Evolutionary conservation across 2,329 filamentous ascomycete species (phyloP).

Genomic region (Gliomastix tumulicola): DNA sequence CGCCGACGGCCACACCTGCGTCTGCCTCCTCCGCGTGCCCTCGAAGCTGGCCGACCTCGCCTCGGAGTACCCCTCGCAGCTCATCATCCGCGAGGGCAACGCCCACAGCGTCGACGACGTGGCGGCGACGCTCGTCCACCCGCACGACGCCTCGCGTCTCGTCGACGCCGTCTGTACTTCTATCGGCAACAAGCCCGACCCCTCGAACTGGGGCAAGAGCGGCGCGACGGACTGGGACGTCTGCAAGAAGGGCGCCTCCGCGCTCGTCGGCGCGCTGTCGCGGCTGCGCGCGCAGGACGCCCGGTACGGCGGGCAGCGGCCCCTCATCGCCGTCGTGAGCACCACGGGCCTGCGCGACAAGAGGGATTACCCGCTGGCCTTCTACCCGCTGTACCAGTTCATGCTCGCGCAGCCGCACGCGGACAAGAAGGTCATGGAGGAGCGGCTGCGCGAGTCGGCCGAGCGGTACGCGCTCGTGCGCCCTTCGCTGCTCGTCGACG

Average conservation of each 20-base stretch:
- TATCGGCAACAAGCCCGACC: constrained; percentile 23
- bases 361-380: constrained; percentile 28
- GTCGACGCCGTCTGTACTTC: constrained; percentile 30
- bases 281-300: constrained; percentile 10
- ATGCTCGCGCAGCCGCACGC: constrained; percentile 27
- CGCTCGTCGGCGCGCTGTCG: constrained; percentile 23
- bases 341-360: constrained; percentile 29
- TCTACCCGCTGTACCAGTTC: constrained; percentile 30
- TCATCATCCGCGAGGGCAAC: constrained; percentile 29
- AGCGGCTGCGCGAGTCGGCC: constrained; percentile 8
- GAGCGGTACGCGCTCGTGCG: constrained; percentile 21
- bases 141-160: constrained; percentile 14
- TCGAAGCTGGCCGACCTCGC: constrained; percentile 23
- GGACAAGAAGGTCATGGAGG: constrained; percentile 37
- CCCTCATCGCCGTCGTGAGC: constrained; percentile 27
- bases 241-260: constrained; percentile 26
- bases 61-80: constrained; percentile 15
- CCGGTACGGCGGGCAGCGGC: constrained; percentile 15
- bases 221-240: constrained; percentile 27
- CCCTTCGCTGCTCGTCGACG: constrained; percentile 20
- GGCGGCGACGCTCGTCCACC: constrained; percentile 18
- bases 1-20: constrained; percentile 25
- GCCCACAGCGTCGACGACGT: constrained; percentile 24
- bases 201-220: constrained; percentile 6
- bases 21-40: constrained; percentile 31